Percentiles rank a stretch among this genome's conserved stretches.
phyloP scores from a whole-genome alignment of 106 monocot genomes.

The Hemerocallis citrina region DNA sequence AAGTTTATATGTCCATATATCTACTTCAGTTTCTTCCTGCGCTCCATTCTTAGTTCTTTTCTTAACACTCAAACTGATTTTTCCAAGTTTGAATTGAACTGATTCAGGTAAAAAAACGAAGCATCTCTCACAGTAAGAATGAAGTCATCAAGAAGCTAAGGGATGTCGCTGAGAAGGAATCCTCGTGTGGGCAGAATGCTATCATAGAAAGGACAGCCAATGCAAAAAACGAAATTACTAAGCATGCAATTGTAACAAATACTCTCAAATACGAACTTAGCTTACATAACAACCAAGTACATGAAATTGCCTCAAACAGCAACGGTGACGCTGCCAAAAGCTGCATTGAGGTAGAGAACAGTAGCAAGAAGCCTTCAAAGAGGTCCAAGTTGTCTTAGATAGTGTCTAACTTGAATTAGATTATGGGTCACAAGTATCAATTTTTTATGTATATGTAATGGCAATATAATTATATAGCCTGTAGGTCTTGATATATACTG shows the following conservation, averaged over 20 bases:
- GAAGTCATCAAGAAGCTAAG: slow-evolving; percentile 43
- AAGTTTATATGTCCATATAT: not conserved
- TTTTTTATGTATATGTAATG: not conserved
- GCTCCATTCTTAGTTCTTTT: not conserved
- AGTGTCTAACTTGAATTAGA: not conserved
- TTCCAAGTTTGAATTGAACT: not conserved
- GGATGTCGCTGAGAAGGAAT: slow-evolving; percentile 34
- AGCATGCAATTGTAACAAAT: slow-evolving; percentile 60
- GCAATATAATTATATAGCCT: not conserved
- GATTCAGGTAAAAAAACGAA: slow-evolving; percentile 38
- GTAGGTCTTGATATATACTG: not conserved
- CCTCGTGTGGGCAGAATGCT: slow-evolving; percentile 54
- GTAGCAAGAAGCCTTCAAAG: slow-evolving; percentile 7
- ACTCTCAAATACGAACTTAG: slow-evolving; percentile 13
- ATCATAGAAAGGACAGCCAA: slow-evolving; percentile 34
- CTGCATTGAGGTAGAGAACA: slow-evolving; percentile 2
- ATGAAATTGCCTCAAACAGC: not conserved
- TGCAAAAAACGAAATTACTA: slow-evolving; percentile 29
- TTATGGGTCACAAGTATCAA: no score
- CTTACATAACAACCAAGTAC: not conserved
- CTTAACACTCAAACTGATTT: not conserved
- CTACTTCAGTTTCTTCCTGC: not conserved
- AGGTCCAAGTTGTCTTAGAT: slow-evolving; percentile 14
- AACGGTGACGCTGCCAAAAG: not conserved
- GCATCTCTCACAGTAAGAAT: slow-evolving; percentile 39